These are phyloP conservation scores for Diddensiella transvaalensis DNA, from an alignment of 805 yeast species.

Conservation along the genomic window DNA sequence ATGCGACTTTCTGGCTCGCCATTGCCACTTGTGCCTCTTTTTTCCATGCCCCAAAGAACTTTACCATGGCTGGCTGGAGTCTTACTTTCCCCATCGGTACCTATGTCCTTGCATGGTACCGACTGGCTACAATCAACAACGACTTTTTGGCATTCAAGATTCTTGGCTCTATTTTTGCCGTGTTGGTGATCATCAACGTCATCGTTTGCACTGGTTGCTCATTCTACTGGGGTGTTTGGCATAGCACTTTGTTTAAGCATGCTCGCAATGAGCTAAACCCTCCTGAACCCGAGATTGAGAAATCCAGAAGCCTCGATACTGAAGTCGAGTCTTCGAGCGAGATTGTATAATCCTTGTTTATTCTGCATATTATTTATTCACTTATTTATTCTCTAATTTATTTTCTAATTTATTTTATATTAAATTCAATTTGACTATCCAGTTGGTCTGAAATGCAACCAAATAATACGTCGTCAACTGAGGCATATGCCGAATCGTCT, in stretches of 20 bases:
- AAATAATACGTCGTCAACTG: no score
- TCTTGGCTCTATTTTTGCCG: conserved; percentile 58
- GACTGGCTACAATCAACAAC: conserved; percentile 44
- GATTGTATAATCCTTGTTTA: neutral
- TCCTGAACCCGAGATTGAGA: neutral
- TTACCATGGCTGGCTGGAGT: conserved; percentile 68
- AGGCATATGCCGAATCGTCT: no score
- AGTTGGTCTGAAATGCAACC: no score
- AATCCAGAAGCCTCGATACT: neutral
- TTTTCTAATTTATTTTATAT: no score
- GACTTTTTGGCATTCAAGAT: conserved; percentile 58
- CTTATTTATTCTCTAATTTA: no score
- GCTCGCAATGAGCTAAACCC: conserved; percentile 1
- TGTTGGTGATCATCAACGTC: conserved; percentile 42
- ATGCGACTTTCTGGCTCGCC: conserved; percentile 57
- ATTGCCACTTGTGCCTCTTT: conserved; percentile 39
- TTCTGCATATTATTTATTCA: neutral
- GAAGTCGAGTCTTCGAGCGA: neutral
- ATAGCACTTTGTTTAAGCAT: neutral
- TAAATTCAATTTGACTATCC: no score
- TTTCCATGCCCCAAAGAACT: conserved; percentile 36
- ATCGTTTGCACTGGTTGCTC: conserved; percentile 33
- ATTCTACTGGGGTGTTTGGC: neutral
- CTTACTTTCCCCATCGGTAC: conserved; percentile 90
- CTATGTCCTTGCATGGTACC: conserved; percentile 57